Evolutionary conservation across 163 green algal species (phyloP).

Genomic region (Prototheca stagnorum): DNA sequence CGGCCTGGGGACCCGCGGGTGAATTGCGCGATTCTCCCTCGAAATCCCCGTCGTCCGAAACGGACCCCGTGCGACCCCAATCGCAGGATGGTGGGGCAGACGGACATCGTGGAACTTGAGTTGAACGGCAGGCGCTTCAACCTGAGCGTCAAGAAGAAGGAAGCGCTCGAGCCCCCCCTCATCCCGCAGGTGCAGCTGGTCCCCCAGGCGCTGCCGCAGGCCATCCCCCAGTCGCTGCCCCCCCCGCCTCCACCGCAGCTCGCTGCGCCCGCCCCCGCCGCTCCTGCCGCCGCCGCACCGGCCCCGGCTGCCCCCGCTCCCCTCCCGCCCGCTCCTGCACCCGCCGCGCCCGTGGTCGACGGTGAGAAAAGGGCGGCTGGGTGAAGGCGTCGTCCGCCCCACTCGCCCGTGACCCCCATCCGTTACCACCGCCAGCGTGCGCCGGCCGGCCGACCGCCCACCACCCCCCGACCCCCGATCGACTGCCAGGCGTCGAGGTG

Average conservation of each 20-base stretch:
- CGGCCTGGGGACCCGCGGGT: too few species aligned
- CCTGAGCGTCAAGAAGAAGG: slow-evolving; percentile 71
- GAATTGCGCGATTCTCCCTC: too few species aligned
- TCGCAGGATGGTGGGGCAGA: slow-evolving; percentile 57
- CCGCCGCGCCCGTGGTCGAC: slow-evolving; percentile 11
- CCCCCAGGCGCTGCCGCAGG: too few species aligned
- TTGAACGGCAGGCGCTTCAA: slow-evolving; percentile 76
- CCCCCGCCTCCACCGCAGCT: slow-evolving; percentile 1
- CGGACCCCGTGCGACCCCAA: too few species aligned
- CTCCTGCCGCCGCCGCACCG: slow-evolving; percentile 7
- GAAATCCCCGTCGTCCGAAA: too few species aligned
- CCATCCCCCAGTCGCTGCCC: too few species aligned
- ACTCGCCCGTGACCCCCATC: too few species aligned
- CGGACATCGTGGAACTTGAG: slow-evolving; percentile 81
- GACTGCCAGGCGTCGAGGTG: slow-evolving; percentile 21
- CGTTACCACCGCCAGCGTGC: background rate
- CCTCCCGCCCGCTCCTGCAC: slow-evolving; percentile 14
- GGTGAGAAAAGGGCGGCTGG: too few species aligned
- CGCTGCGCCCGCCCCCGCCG: slow-evolving; percentile 1
- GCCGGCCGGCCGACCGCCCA: slow-evolving; percentile 2
- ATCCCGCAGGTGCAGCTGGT: background rate
- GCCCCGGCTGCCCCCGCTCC: slow-evolving; percentile 7
- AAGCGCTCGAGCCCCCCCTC: slow-evolving; percentile 43
- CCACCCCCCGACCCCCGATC: slow-evolving; percentile 5
- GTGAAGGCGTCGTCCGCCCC: too few species aligned